Percentiles rank a stretch among this genome's conserved stretches.
phyloP scores from a whole-genome alignment of 2,329 filamentous ascomycete species.

The Phialophora chinensis region DNA sequence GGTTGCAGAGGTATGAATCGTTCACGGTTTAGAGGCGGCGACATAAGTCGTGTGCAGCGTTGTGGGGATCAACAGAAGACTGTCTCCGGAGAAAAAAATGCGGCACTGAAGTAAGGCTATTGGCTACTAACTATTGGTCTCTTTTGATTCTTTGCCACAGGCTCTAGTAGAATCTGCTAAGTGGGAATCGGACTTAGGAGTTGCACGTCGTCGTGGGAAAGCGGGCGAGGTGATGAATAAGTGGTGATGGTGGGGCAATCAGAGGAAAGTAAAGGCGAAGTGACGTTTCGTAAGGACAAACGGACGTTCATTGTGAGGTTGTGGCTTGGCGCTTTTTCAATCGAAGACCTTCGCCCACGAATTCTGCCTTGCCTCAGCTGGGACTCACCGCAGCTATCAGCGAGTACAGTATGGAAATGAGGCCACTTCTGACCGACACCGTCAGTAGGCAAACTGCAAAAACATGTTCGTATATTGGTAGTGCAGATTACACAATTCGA shows the following conservation, averaged over 20 bases:
- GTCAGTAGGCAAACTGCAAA: neutral
- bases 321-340: neutral
- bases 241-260: slow-evolving; percentile 13
- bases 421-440: neutral
- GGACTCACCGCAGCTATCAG: neutral
- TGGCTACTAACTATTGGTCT: slow-evolving; percentile 12
- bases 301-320: neutral
- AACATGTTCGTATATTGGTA: neutral
- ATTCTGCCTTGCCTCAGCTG: neutral
- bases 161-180: slow-evolving; percentile 5
- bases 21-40: slow-evolving; percentile 40
- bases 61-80: slow-evolving; percentile 7
- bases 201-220: neutral
- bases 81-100: neutral
- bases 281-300: slow-evolving; percentile 15
- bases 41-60: slow-evolving; percentile 37
- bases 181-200: slow-evolving; percentile 1
- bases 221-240: neutral
- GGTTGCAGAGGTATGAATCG: slow-evolving; percentile 29
- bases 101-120: slow-evolving; percentile 13
- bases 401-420: neutral
- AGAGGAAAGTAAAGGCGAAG: slow-evolving; percentile 15
- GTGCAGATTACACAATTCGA: neutral
- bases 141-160: slow-evolving; percentile 16
- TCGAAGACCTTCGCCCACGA: neutral